Evolutionary conservation across 129 eudicot species (phyloP).

Genomic region (Sambucus nigra): DNA sequence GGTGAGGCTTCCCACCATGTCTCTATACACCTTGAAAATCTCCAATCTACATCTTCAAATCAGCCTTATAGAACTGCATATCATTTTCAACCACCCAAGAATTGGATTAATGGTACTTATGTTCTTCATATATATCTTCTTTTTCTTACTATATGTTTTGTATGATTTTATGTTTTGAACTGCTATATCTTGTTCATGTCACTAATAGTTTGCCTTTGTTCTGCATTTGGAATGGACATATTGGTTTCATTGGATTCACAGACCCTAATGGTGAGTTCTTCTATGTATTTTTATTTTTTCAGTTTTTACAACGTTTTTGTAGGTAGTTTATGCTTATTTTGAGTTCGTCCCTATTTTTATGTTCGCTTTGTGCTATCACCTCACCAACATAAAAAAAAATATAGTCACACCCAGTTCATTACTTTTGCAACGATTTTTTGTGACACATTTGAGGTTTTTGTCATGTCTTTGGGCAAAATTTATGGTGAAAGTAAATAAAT

Average conservation of each 20-base stretch:
- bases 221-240: background rate
- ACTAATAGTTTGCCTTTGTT: background rate
- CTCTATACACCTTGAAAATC: background rate
- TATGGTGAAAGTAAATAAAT: too few species aligned
- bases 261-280: slow-evolving; percentile 63
- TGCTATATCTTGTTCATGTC: background rate
- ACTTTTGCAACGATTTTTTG: too few species aligned
- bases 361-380: too few species aligned
- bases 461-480: too few species aligned
- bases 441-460: too few species aligned
- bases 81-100: slow-evolving; percentile 65
- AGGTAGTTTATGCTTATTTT: too few species aligned
- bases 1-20: slow-evolving; percentile 12
- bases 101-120: slow-evolving; percentile 55
- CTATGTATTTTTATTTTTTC: too few species aligned
- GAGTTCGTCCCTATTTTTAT: too few species aligned
- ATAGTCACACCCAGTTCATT: too few species aligned
- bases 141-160: background rate
- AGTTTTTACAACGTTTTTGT: too few species aligned
- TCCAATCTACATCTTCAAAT: background rate
- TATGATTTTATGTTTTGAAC: background rate
- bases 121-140: background rate
- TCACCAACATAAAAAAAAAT: too few species aligned
- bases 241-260: slow-evolving; percentile 13
- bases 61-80: slow-evolving; percentile 50